These are phyloP conservation scores for Trichoderma sp. DNA, from an alignment of 2,329 filamentous ascomycete species.

Conservation along the genomic window DNA sequence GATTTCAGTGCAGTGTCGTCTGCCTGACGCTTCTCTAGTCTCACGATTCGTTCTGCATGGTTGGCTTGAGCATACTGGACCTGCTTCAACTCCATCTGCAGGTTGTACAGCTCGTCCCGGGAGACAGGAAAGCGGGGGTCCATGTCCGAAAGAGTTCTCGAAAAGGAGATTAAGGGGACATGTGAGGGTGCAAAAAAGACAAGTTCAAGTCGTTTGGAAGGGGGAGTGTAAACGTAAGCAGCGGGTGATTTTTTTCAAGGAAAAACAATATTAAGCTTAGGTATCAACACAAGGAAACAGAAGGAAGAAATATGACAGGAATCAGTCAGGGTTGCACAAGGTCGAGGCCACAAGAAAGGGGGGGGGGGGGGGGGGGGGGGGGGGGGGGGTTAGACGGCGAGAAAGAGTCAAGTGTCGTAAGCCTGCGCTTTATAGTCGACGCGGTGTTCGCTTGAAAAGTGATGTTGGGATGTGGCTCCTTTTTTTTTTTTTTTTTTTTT, in stretches of 20 bases:
- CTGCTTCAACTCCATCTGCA: conserved; percentile 69
- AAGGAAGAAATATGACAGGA: neutral
- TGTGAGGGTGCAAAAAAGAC: neutral
- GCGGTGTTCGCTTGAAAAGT: neutral
- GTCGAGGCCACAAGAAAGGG: conserved; percentile 3
- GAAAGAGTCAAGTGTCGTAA: neutral
- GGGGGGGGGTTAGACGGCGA: neutral
- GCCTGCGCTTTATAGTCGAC: neutral
- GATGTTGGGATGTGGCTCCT: conserved; percentile 10
- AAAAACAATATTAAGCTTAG: neutral
- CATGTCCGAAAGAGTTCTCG: conserved; percentile 47
- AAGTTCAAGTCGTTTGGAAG: neutral
- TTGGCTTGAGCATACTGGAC: conserved; percentile 60
- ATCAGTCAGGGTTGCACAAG: neutral
- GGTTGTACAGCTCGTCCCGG: conserved; percentile 63
- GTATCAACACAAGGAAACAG: neutral
- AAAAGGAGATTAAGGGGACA: neutral
- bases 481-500: conserved; percentile 33
- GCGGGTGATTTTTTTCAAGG: neutral
- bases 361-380: too few species aligned
- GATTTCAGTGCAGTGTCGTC: conserved; percentile 72
- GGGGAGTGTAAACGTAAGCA: neutral
- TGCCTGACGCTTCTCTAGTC: conserved; percentile 64
- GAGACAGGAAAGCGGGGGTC: conserved; percentile 59
- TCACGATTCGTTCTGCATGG: conserved; percentile 59